Evolutionary conservation across 371 early-diverging fungal species (phyloP), one percentile per base, ranked within the genome.

Genomic region (Chytridium lagenaria): DNA sequence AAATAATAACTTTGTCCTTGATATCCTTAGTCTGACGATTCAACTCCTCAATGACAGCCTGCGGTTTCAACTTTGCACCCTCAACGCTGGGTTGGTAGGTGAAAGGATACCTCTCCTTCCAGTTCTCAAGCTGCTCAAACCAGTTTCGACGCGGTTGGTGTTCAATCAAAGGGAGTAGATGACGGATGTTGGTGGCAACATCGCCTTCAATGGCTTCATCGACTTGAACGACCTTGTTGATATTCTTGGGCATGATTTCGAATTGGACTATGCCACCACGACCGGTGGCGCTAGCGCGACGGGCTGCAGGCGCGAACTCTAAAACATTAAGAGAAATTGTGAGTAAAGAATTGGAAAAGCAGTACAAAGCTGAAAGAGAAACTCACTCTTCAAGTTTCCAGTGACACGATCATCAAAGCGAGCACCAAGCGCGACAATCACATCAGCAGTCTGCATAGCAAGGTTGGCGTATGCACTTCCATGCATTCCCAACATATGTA

Each of bases 401-500:
- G 98, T 98, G 67, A 98, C 97, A 83, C 98, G 94, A 82, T 98
- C 98, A 80, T 98, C 98, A 77, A 98, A 98, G 73, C 98, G 91
- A 49, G 97, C 96, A 71, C 98, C 98, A n/a, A 98, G 89, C 28
- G 96, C 94, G 78, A 98, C 87, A 71, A 98, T 92, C 50, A 93
- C 83, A 84, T 98, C 98, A 39, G 98, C 96, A 71, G 90, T 86
- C 82, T 98, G 97, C 91, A 98, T 96, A 33, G 97, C 94, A 76
- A 98, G 81, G 80, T 98, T 98, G 71, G 98, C 98, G 81, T 96
- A 98, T 36, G 92, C 95, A 61, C 92, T 88, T 33, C 98, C 98
- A 83, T 98, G 98, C 98, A 98, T 98, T 74, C 98, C 98, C 36
- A 98, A 88, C 98, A 98, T 98, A 81, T 96, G 96, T 68, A 98